These are phyloP conservation scores for Pichia deserticola DNA, from an alignment of 805 yeast genomes.

Conservation along the genomic window DNA sequence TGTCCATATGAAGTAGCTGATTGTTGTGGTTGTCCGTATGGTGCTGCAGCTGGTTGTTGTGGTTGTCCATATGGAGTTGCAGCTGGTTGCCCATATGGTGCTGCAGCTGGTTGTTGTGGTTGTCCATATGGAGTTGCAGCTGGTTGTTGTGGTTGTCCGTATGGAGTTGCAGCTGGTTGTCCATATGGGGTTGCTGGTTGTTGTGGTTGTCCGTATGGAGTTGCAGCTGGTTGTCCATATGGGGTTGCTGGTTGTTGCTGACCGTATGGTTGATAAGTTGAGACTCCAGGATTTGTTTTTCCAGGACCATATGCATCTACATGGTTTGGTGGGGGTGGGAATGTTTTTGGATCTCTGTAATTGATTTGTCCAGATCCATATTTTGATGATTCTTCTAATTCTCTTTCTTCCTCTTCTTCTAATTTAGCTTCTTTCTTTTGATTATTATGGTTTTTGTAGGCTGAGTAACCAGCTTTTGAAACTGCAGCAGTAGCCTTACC, in stretches of 20 bases:
- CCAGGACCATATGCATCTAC: slow-evolving; percentile 7
- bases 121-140: background rate
- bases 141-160: slow-evolving; percentile 9
- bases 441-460: slow-evolving; percentile 37
- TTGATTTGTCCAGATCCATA: slow-evolving; percentile 13
- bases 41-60: background rate
- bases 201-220: slow-evolving; percentile 6
- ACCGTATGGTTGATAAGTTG: slow-evolving; percentile 5
- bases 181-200: slow-evolving; percentile 5
- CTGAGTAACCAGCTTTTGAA: slow-evolving; percentile 37
- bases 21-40: too few relatives aligned
- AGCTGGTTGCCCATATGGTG: slow-evolving; percentile 9
- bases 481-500: slow-evolving; percentile 44
- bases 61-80: slow-evolving; percentile 11
- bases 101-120: slow-evolving; percentile 8
- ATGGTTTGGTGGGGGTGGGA: slow-evolving; percentile 17
- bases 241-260: slow-evolving; percentile 10
- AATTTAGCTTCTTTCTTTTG: slow-evolving; percentile 18
- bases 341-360: slow-evolving; percentile 17
- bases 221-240: slow-evolving; percentile 7
- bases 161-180: slow-evolving; percentile 2
- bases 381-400: background rate
- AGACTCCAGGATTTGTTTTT: slow-evolving; percentile 13
- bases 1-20: slow-evolving; percentile 12
- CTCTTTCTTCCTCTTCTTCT: slow-evolving; percentile 7